These are phyloP conservation scores for Penicillium rolfsii DNA, from an alignment of 2,329 filamentous ascomycete species.

Conservation along the genomic window DNA sequence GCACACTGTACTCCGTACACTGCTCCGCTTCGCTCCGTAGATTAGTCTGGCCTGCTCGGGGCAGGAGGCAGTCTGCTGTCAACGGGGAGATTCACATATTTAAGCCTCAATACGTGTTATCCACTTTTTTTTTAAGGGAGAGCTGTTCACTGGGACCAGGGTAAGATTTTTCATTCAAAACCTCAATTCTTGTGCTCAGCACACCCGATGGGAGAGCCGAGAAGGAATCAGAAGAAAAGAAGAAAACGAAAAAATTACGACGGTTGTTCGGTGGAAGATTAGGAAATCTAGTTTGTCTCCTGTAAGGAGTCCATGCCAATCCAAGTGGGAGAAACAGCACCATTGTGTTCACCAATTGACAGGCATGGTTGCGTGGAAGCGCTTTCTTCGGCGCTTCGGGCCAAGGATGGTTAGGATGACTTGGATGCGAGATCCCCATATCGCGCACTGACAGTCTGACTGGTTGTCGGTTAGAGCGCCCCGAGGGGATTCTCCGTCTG, in stretches of 20 bases:
- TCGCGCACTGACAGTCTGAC: background rate
- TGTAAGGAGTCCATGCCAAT: background rate
- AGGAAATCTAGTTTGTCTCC: background rate
- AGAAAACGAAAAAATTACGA: background rate
- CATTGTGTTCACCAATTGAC: background rate
- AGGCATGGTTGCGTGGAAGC: background rate
- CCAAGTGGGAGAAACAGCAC: background rate
- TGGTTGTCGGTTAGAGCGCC: background rate
- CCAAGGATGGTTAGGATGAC: background rate
- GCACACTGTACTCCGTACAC: no score
- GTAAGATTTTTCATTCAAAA: no score
- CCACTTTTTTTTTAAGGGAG: background rate
- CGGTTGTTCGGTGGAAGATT: background rate
- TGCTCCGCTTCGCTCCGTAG: no score
- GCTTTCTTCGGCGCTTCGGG: background rate
- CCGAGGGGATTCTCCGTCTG: conserved; percentile 7
- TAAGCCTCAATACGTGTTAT: background rate
- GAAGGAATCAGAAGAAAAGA: background rate
- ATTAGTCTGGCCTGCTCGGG: no score
- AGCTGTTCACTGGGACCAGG: background rate
- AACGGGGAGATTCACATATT: background rate
- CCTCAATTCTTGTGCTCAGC: background rate
- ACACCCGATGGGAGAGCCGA: background rate
- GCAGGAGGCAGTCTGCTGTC: no score
- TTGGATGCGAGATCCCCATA: background rate